Evolutionary conservation across 2,329 filamentous ascomycete species (phyloP).

Genomic region (Cadophora malorum): DNA sequence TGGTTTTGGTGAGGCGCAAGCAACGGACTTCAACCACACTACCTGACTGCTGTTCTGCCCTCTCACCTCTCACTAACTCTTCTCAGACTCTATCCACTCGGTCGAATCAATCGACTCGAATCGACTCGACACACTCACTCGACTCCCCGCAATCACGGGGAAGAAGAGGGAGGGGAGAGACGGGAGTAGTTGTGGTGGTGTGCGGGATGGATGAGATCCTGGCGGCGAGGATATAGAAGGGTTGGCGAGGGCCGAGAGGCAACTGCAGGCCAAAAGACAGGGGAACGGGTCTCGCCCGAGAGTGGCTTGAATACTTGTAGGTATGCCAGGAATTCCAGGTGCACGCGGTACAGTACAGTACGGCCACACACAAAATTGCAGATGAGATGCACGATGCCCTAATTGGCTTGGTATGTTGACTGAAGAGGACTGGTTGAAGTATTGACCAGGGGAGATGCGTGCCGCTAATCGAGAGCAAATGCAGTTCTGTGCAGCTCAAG

Average conservation of each 20-base stretch:
- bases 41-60: background rate
- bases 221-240: conserved; percentile 11
- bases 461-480: conserved; percentile 9
- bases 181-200: conserved; percentile 3
- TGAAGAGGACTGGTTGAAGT: background rate
- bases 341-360: background rate
- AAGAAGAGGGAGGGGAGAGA: conserved; percentile 2
- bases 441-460: conserved; percentile 5
- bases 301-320: background rate
- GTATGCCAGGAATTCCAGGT: background rate
- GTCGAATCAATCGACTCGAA: background rate
- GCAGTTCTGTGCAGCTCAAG: conserved; percentile 14
- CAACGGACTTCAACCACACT: conserved; percentile 1
- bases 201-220: conserved; percentile 1
- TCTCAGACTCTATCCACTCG: background rate
- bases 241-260: background rate
- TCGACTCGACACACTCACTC: conserved; percentile 7
- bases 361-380: background rate
- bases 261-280: background rate
- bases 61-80: background rate
- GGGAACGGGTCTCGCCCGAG: background rate
- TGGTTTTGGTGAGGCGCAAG: background rate
- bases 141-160: conserved; percentile 19
- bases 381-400: conserved; percentile 1
- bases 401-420: background rate